phyloP scores from a whole-genome alignment of 1,139 yeast species.

The Zhuliangozyma blackwelliae region DNA sequence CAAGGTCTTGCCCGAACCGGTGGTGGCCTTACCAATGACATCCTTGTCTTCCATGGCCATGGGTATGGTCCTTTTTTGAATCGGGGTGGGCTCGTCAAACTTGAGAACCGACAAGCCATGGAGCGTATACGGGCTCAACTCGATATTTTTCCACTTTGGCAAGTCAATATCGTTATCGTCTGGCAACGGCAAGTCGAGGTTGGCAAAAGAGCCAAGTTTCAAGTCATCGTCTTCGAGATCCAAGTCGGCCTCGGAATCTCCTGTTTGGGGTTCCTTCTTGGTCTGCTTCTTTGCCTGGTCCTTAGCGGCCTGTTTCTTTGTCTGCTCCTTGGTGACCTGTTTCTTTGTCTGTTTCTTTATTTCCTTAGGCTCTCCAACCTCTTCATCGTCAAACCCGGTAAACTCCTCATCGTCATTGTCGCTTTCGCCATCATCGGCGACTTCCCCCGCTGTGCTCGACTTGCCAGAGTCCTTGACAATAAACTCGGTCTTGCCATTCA shows the following conservation, averaged over 20 bases:
- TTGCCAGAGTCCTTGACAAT: slow-evolving; percentile 39
- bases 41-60: slow-evolving; percentile 68
- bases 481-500: slow-evolving; percentile 63
- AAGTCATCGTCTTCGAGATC: slow-evolving; percentile 14
- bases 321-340: too few species aligned
- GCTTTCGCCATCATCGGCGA: slow-evolving; percentile 14
- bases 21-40: slow-evolving; percentile 91
- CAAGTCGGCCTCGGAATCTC: slow-evolving; percentile 13
- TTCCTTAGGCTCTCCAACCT: slow-evolving; percentile 8
- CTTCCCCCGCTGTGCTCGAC: slow-evolving; percentile 10
- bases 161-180: slow-evolving; percentile 39
- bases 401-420: slow-evolving; percentile 16
- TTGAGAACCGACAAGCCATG: slow-evolving; percentile 57
- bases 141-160: slow-evolving; percentile 54
- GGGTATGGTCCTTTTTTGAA: slow-evolving; percentile 78
- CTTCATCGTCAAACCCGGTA: slow-evolving; percentile 21
- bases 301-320: too few species aligned
- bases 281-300: slow-evolving; percentile 1
- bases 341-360: slow-evolving; percentile 1
- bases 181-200: slow-evolving; percentile 27
- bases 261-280: slow-evolving; percentile 10
- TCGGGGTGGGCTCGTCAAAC: slow-evolving; percentile 73
- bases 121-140: slow-evolving; percentile 50
- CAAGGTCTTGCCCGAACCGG: slow-evolving; percentile 96
- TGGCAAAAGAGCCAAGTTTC: slow-evolving; percentile 21